Conservation (phyloP, 176 grass and related monocot species). For the Triticum timopheevii region DNA sequence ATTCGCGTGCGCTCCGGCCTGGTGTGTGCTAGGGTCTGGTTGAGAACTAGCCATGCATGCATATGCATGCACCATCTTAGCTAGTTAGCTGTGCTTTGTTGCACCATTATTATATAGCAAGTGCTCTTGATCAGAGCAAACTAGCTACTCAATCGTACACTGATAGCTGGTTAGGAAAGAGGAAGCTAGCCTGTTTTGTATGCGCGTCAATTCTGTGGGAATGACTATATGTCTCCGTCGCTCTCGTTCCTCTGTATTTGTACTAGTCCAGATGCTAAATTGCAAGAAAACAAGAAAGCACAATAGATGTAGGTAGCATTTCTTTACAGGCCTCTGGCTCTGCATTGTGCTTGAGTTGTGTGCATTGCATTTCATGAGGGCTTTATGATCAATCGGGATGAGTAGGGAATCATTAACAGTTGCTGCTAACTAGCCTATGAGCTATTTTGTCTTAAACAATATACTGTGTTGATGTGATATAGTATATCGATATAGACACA, state of each 20-base stretch:
- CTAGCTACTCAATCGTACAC: neutral
- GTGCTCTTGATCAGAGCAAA: neutral
- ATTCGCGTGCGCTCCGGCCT: constrained; percentile 7
- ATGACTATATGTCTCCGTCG: no score
- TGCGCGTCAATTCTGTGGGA: neutral
- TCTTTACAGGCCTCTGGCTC: neutral
- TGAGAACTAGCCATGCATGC: neutral
- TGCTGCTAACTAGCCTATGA: neutral
- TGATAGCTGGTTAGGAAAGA: neutral
- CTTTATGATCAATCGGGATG: constrained; percentile 21
- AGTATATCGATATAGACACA: neutral
- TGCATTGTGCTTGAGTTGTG: neutral
- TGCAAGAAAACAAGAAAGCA: no score
- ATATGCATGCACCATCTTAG: neutral
- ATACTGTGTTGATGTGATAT: neutral
- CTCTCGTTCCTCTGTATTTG: no score
- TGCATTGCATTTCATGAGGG: constrained; percentile 20
- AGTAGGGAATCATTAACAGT: constrained; percentile 22
- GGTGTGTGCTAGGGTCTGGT: neutral
- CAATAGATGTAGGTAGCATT: neutral
- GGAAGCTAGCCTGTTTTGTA: neutral
- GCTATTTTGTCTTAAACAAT: neutral
- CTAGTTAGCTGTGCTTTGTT: neutral
- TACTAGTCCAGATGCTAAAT: no score
- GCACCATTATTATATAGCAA: neutral